Percentiles rank a stretch among this genome's conserved stretches.
Evolutionary conservation across 441 rosid genomes (phyloP).

Genomic region (Arabidopsis hybrid): DNA sequence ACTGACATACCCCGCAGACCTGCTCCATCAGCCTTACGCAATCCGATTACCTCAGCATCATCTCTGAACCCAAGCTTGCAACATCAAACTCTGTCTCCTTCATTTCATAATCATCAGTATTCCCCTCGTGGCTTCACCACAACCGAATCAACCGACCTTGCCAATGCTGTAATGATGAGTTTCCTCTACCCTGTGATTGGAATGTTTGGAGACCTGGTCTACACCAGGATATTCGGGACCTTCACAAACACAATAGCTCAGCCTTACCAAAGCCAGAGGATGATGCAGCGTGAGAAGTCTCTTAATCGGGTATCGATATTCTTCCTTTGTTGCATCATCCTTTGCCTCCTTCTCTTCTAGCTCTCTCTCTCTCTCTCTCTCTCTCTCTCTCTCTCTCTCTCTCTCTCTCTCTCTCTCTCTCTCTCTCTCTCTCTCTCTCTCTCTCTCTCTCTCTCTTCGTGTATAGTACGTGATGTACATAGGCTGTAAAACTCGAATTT

Average conservation of each 20-base stretch:
- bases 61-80: slow-evolving; percentile 52
- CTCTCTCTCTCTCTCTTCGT: not conserved
- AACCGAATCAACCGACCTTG: slow-evolving; percentile 46
- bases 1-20: slow-evolving; percentile 77
- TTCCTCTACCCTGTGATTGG: slow-evolving; percentile 62
- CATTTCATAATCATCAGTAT: slow-evolving; percentile 43
- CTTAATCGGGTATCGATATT: slow-evolving; percentile 79
- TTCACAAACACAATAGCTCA: slow-evolving; percentile 55
- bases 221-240: slow-evolving; percentile 53
- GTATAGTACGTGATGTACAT: slow-evolving; percentile 38
- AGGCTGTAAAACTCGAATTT: slow-evolving; percentile 34
- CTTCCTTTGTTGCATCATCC: slow-evolving; percentile 73
- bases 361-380: slow-evolving; percentile 16
- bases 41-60: slow-evolving; percentile 44
- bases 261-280: slow-evolving; percentile 62
- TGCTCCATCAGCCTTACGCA: slow-evolving; percentile 47
- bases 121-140: slow-evolving; percentile 48
- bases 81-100: slow-evolving; percentile 49
- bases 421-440: no score
- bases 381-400: no score
- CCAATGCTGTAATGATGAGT: slow-evolving; percentile 49
- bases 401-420: no score
- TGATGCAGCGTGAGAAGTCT: slow-evolving; percentile 69
- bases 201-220: slow-evolving; percentile 80
- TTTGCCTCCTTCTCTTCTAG: slow-evolving; percentile 82